These are phyloP conservation scores for Aegle marmelos DNA, from an alignment of 345 rosid species.

Conservation along the genomic window DNA sequence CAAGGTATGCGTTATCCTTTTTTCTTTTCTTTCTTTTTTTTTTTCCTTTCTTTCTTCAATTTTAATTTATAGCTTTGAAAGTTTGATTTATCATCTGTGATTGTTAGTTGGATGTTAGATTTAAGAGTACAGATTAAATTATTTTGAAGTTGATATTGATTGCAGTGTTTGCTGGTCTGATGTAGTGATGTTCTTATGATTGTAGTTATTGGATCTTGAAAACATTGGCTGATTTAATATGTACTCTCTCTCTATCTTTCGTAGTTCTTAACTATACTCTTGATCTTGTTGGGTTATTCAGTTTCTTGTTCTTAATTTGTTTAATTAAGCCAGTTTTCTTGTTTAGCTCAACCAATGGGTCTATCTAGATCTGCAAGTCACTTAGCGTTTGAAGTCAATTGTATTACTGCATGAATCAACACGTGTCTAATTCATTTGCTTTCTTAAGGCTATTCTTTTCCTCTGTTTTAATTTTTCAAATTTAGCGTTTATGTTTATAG, in stretches of 20 bases:
- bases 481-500: neutral
- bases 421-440: neutral
- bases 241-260: neutral
- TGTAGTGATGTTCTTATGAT: neutral
- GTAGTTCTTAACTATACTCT: neutral
- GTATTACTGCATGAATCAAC: neutral
- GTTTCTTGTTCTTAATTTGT: neutral
- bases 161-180: neutral
- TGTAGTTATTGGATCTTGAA: conserved; percentile 6
- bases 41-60: neutral
- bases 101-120: neutral
- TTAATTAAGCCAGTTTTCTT: neutral
- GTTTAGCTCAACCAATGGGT: neutral
- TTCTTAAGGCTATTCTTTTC: neutral
- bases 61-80: neutral
- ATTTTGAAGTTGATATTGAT: neutral
- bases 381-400: neutral
- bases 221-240: neutral
- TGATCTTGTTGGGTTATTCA: neutral
- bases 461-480: neutral
- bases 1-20: conserved; percentile 54
- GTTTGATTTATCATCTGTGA: neutral
- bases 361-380: neutral
- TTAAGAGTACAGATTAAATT: neutral
- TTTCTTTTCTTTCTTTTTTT: neutral